Evolutionary conservation across 257 asterid species (phyloP), one percentile per base, ranked within the genome.

Genomic region (Penstemon eatonii): DNA sequence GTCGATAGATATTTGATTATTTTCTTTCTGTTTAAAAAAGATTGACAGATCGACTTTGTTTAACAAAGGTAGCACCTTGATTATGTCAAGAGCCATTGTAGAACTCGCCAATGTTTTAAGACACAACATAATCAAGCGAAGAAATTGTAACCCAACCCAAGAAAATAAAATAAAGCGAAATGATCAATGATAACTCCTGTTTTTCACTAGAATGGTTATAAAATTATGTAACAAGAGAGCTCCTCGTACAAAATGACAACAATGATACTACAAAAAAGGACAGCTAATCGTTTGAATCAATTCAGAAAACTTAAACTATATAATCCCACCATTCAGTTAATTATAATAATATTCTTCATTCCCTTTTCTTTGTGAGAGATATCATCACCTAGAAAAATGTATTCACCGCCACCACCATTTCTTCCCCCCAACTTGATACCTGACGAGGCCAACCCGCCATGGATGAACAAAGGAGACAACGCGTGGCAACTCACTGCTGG

Each of bases 401-500:
- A 33, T 54, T 13, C 79, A 3, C 71, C 76, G 8, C 64, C 75
- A 2, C 41, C 68, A 19, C 56, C 63, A 4, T 0, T 9, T 1
- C 67, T 72, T 37, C n/a, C 68, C 18, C 74, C 71, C 3, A 83
- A 83, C 61, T 53, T 85, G 41, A 1, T 0, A 0, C 67, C 82
- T 0, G 78, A 73, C 41, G 68, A 40, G 0, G 82, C 85, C 8
- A 76, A 79, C 45, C 95, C 91, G 0, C 25, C 49, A 0, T 87
- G 91, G 91, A 65, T 85, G 86, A 85, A 64, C 88, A 87, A 83
- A 65, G 91, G 82, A 0, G 91, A 87, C 78, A 87, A 87, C 56
- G 89, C 91, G 38, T 83, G 95, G 91, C 95, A 87, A 60, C 85
- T 87, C 47, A 81, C 80, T 0, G 95, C 89, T 0, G 91, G 89